A percentile compares a stretch with the other conserved stretches of the same genome.
phyloP scores from a whole-genome alignment of 1,139 yeast genomes.

The Lodderomyces jiufengensis region DNA sequence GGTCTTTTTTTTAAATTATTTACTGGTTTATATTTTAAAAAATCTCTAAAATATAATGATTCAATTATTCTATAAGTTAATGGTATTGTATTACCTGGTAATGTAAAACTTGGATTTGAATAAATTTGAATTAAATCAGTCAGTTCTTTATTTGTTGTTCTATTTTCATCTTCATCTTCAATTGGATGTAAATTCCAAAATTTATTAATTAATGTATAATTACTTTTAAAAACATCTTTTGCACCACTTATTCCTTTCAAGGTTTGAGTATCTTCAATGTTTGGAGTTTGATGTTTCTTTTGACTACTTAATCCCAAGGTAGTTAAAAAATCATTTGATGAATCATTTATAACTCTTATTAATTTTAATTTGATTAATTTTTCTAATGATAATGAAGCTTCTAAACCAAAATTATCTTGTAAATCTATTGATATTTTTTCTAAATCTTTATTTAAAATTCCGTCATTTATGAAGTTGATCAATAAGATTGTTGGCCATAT shows the following conservation, averaged over 20 bases:
- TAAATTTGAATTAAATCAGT: conserved; percentile 23
- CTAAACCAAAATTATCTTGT: conserved; percentile 57
- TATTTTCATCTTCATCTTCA: conserved; percentile 17
- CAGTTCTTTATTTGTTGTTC: conserved; percentile 6
- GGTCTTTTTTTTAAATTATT: conserved; percentile 38
- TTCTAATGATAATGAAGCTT: conserved; percentile 32
- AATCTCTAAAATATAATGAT: conserved; percentile 47
- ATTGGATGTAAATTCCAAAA: conserved; percentile 46
- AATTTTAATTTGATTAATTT: conserved; percentile 24
- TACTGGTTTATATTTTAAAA: conserved; percentile 40
- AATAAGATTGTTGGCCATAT: conserved; percentile 50
- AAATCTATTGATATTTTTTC: conserved; percentile 47
- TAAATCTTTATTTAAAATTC: conserved; percentile 59
- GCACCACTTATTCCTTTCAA: conserved; percentile 35
- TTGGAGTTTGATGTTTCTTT: conserved; percentile 7
- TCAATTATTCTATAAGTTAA: conserved; percentile 46
- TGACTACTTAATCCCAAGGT: conserved; percentile 19
- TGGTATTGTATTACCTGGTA: conserved; percentile 54
- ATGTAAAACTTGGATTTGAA: conserved; percentile 46
- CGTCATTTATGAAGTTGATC: conserved; percentile 59
- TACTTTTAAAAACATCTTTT: conserved; percentile 28
- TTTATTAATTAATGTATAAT: conserved; percentile 38
- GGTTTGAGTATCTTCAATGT: conserved; percentile 14
- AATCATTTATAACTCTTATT: conserved; percentile 23
- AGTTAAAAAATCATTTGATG: conserved; percentile 26